Evolutionary conservation across 202 grass and related monocot species (phyloP), one percentile per base, ranked within the genome.

Genomic region (Setaria viridis): DNA sequence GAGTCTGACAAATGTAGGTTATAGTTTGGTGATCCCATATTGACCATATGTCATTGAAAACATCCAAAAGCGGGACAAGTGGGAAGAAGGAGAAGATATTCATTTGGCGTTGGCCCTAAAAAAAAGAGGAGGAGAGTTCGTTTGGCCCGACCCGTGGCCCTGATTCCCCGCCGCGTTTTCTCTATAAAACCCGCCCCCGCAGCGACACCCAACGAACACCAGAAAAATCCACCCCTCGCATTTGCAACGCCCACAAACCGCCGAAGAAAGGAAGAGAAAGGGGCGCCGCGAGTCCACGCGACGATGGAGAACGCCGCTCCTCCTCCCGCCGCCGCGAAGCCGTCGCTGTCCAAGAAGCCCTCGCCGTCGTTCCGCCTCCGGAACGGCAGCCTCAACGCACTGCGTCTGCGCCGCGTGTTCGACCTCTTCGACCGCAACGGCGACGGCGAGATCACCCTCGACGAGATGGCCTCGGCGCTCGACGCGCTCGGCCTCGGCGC

Each of bases 391-490:
- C 90, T 95, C 25, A 95, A 95, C 85, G 84, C 86, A 12, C 82
- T 95, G 60, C 93, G 93, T 56, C 90, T 95, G 77, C 90, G 90
- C 73, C 91, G 93, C 48, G 81, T 95, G 41, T 95, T 95, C 88
- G 93, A 95, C 93, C 84, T 95, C 32, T 95, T 95, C 90, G 93
- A 95, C 88, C 77, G 89, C 34, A 92, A 95, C 93, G 90, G 93
- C 73, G 93, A 95, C 69, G 93, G 90, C 72, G 88, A 91, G 90
- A 95, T 95, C 88, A 95, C 90, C 77, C 86, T 95, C 55, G 85
- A 89, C 77, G 93, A 95, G 93, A 83, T 95, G 80, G 90, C 74
- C 11, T 34, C 82, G 9, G 93, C 93, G 67, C 90, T 95, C 25
- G 88, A 95, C 80, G 50, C 84, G 67, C 91, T 95, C 30, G 90